These are phyloP conservation scores for Neurospora sublineolata DNA, from an alignment of 495 filamentous ascomycete species.

Conservation along the genomic window DNA sequence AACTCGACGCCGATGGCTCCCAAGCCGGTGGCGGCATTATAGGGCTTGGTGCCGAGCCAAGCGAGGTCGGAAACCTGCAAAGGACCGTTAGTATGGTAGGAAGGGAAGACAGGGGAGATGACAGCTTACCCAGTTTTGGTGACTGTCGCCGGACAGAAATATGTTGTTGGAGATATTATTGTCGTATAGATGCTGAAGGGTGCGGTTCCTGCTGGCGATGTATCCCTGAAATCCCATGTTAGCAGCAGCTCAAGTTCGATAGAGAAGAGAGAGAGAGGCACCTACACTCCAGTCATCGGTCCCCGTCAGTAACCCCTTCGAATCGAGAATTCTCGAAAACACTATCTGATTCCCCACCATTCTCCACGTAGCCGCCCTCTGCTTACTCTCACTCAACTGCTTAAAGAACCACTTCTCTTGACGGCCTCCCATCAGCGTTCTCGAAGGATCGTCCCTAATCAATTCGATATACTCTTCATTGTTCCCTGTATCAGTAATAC, in stretches of 20 bases:
- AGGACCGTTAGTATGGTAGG: not conserved
- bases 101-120: too few relatives aligned
- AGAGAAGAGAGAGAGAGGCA: not conserved
- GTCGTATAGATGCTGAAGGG: conserved; percentile 44
- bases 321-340: conserved; percentile 38
- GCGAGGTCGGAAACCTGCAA: conserved; percentile 37
- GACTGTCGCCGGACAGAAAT: conserved; percentile 50
- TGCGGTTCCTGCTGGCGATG: conserved; percentile 47
- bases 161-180: conserved; percentile 50
- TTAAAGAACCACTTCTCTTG: conserved; percentile 58
- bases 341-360: conserved; percentile 53
- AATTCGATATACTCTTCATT: conserved; percentile 45
- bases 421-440: conserved; percentile 47
- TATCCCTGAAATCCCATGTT: conserved; percentile 38
- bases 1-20: conserved; percentile 53
- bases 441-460: conserved; percentile 46
- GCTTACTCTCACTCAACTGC: conserved; percentile 35
- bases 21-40: conserved; percentile 40
- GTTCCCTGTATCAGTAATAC: conserved; percentile 36
- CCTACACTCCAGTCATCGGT: conserved; percentile 10
- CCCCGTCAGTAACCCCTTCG: conserved; percentile 28
- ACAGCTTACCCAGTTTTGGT: conserved; percentile 43
- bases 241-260: not conserved
- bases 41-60: conserved; percentile 43
- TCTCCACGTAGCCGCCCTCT: conserved; percentile 48